Percentiles rank a stretch among this genome's conserved stretches.
Evolutionary conservation across 2,329 filamentous ascomycete species (phyloP).

Genomic region (Colletotrichum sp.): DNA sequence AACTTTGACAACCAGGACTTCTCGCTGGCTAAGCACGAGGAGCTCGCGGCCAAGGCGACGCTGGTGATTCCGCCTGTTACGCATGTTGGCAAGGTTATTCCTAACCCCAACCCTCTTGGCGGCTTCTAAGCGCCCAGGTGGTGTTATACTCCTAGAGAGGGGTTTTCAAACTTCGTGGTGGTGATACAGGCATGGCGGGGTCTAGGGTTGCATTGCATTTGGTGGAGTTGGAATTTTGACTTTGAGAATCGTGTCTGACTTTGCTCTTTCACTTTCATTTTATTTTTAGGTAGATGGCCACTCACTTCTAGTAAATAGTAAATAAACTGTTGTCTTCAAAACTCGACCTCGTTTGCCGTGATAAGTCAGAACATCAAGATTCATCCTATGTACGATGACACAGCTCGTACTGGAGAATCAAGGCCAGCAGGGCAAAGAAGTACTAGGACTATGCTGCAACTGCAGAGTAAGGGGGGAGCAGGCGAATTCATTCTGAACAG

Average conservation of each 20-base stretch:
- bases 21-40: slow-evolving; percentile 41
- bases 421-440: too few relatives aligned
- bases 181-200: fast-evolving
- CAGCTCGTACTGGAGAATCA: too few relatives aligned
- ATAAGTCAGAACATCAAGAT: too few relatives aligned
- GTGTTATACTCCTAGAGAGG: background rate
- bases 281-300: background rate
- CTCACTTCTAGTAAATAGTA: background rate
- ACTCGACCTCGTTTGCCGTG: too few relatives aligned
- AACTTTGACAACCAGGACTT: slow-evolving; percentile 40
- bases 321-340: background rate
- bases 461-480: too few relatives aligned
- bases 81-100: slow-evolving; percentile 40
- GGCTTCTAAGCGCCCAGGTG: slow-evolving; percentile 31
- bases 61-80: slow-evolving; percentile 31
- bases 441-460: too few relatives aligned
- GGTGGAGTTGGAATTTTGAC: background rate
- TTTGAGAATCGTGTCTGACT: background rate
- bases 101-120: slow-evolving; percentile 44
- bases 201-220: background rate
- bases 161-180: background rate
- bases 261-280: too few relatives aligned
- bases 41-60: slow-evolving; percentile 35
- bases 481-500: too few relatives aligned
- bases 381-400: too few relatives aligned